Evolutionary conservation across 805 yeast species (phyloP).

Genomic region (Ogataea pilisensis): DNA sequence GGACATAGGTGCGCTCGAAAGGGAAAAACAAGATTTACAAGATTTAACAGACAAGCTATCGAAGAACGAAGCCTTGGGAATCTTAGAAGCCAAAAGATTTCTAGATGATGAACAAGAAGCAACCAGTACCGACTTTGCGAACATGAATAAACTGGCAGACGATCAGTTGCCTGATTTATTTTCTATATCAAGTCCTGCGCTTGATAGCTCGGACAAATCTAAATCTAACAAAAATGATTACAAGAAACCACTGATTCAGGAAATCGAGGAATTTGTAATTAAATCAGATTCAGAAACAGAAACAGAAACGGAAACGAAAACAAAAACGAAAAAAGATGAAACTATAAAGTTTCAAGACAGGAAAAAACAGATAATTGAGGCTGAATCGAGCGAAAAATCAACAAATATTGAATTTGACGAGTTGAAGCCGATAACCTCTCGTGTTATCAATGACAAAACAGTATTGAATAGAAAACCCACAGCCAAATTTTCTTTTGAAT

Average conservation of each 20-base stretch:
- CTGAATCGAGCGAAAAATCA: too few relatives aligned
- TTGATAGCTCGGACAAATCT: neutral
- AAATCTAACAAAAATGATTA: too few relatives aligned
- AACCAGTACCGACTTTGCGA: too few relatives aligned
- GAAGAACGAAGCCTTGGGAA: conserved; percentile 39
- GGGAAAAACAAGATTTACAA: conserved; percentile 31
- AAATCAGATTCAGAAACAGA: neutral
- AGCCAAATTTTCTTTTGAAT: conserved; percentile 13
- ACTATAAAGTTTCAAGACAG: neutral
- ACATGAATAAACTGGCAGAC: too few relatives aligned
- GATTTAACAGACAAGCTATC: conserved; percentile 29
- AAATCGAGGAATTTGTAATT: conserved; percentile 34
- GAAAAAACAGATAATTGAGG: too few relatives aligned
- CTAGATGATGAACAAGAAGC: conserved; percentile 13
- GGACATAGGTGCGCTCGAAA: conserved; percentile 40
- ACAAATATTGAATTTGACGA: neutral
- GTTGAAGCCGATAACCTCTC: neutral
- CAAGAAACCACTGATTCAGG: conserved; percentile 49
- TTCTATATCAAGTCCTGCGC: neutral
- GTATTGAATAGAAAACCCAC: conserved; percentile 4
- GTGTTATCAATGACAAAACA: neutral
- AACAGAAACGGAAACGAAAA: conserved; percentile 1
- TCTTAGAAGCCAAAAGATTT: conserved; percentile 37
- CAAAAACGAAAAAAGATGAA: neutral
- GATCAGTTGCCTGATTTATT: conserved; percentile 5